Percentiles rank a stretch among this genome's conserved stretches.
These are phyloP conservation scores for Actinidia polygama DNA, from an alignment of 179 eudicot species.

Conservation along the genomic window DNA sequence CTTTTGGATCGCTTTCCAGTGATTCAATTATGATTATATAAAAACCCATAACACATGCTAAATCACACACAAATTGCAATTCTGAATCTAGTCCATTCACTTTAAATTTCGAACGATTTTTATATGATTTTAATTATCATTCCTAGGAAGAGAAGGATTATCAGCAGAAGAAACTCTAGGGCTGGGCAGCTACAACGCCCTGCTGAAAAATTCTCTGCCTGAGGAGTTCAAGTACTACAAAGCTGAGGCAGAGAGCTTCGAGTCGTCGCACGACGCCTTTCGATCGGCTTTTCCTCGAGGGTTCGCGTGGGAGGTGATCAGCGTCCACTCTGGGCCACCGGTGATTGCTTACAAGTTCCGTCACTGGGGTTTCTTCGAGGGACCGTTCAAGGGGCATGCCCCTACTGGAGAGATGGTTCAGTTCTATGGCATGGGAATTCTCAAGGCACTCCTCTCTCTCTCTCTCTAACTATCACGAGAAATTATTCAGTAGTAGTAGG, in stretches of 20 bases:
- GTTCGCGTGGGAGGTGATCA: conserved; percentile 78
- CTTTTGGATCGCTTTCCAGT: no score
- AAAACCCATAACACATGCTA: no score
- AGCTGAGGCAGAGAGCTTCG: conserved; percentile 73
- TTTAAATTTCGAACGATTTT: no score
- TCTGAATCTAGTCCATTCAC: no score
- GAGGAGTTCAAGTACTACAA: conserved; percentile 68
- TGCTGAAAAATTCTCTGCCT: conserved; percentile 68
- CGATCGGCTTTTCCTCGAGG: conserved; percentile 80
- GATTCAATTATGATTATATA: no score
- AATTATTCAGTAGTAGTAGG: no score
- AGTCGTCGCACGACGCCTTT: conserved; percentile 69
- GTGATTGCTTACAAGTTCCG: conserved; percentile 73
- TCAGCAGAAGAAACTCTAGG: conserved; percentile 68
- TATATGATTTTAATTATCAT: no score
- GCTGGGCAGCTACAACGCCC: conserved; percentile 72
- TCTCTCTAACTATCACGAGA: not conserved
- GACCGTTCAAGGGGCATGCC: conserved; percentile 77
- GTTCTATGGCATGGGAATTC: conserved; percentile 71
- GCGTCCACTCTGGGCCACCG: conserved; percentile 81
- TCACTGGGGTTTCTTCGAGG: conserved; percentile 95
- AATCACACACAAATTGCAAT: no score
- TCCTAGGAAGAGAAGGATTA: conserved; percentile 77
- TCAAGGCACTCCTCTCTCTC: conserved; percentile 45
- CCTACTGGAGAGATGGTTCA: conserved; percentile 79